Conservation (phyloP, 192 early-diverging fungal species). For the Jimgerdemannia flammicorona region DNA sequence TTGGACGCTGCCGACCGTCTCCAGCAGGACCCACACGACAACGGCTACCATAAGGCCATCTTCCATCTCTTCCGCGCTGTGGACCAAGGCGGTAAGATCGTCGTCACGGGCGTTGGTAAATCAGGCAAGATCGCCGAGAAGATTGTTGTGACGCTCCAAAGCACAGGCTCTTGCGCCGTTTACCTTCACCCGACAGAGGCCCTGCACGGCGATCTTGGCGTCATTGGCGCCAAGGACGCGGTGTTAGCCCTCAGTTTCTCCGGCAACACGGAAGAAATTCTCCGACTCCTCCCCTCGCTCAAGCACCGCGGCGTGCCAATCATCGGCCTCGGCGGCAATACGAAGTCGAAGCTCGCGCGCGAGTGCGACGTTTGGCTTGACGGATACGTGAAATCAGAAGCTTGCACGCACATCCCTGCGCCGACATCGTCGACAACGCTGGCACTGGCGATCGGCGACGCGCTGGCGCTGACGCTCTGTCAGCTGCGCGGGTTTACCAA, state of each 20-base stretch:
- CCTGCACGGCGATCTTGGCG: conserved; percentile 40
- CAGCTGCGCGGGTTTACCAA: conserved; percentile 29
- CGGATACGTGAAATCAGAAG: conserved; percentile 29
- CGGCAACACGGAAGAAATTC: conserved; percentile 41
- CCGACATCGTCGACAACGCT: conserved; percentile 42
- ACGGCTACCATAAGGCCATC: conserved; percentile 34
- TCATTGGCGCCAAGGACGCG: conserved; percentile 25
- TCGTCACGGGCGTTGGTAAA: conserved; percentile 44
- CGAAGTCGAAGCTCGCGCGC: conserved; percentile 33
- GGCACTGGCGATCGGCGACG: conserved; percentile 41
- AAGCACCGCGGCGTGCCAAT: conserved; percentile 33
- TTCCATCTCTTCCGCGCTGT: conserved; percentile 25
- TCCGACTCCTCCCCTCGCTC: conserved; percentile 30
- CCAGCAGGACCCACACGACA: conserved; percentile 8
- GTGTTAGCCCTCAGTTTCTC: conserved; percentile 42
- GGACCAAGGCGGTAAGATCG: conserved; percentile 36
- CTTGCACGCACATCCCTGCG: conserved; percentile 32
- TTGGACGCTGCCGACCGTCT: conserved; percentile 28
- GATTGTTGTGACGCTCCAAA: conserved; percentile 37
- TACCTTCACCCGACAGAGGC: conserved; percentile 45
- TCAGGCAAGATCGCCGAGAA: conserved; percentile 48
- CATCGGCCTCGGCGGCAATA: conserved; percentile 36
- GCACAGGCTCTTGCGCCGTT: conserved; percentile 29
- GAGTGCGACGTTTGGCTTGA: conserved; percentile 38
- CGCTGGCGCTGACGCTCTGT: conserved; percentile 33